Base-by-base conservation (phyloP, 768 basidiomycete species). In the Mycena haematopus region DNA sequence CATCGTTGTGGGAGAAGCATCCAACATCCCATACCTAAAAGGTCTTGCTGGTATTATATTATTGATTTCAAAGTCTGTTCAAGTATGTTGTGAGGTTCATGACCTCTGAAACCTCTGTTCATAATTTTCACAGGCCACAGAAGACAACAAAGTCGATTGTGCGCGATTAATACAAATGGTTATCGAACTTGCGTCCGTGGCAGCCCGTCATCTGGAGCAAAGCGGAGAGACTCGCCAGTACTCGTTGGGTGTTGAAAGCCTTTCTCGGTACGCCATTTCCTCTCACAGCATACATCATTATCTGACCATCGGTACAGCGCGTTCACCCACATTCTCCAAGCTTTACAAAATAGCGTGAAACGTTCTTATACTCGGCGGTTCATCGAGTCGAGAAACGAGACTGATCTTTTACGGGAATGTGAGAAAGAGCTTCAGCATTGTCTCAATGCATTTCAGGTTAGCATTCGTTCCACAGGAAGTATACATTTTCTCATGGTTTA, bases 41-140 rank as follows among this genome's bases (percentile, higher is more conserved):
- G 67, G 67, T 49, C 50, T 68, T 21, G 67, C 67, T 14, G 67
- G 67, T 14, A 65, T 68, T 17, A 60, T 68, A 22, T 44, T 68
- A 6, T 27, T 63, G 7, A 42, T 68, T 27, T 65, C 62, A 35
- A 65, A 63, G 13, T 49, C 67, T 10, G 65, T 68, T 29, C 65
- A 68, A 45, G 66, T 64, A 46, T 46, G 60, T 31, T 46, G 62
- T 60, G n/a, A n/a, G 19, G 3, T 19, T 10, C 1, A 24, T 7
- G 24, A 29, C 24, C 0, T 56, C 14, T 7, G 17, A 22, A 15
- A 31, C 19, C 36, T 56, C 6, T 46, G 29, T 35, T 24, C 3
- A 35, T 58, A 29, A 21, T 25, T 33, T 58, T 19, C 27, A 0
- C n/a, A 65, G 65, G 66, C 55, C 13, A 67, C 62, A 36, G 66